A percentile compares a stretch with the other conserved stretches of the same genome.
phyloP scores from a whole-genome alignment of 2,329 filamentous ascomycete species.

The Fusarium haematococcum region DNA sequence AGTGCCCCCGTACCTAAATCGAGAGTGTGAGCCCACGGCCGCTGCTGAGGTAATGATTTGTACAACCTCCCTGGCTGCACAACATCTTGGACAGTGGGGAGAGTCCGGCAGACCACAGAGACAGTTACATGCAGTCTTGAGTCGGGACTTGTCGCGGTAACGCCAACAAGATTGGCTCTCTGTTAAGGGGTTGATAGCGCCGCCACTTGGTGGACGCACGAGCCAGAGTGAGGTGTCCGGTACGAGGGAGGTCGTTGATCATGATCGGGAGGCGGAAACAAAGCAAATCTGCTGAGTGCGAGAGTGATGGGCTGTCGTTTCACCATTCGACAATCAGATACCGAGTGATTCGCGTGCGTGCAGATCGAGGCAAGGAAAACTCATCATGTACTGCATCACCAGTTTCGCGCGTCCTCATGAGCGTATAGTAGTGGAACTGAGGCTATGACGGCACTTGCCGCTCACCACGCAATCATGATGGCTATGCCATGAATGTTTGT shows the following conservation, averaged over 20 bases:
- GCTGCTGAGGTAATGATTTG: constrained; percentile 39
- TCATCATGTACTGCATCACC: constrained; percentile 5
- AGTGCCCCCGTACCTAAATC: constrained; percentile 6
- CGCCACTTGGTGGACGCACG: constrained; percentile 35
- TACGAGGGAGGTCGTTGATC: not conserved
- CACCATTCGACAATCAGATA: constrained; percentile 10
- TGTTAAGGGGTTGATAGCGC: constrained; percentile 44
- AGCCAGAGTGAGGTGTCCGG: constrained; percentile 29
- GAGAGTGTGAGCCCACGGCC: constrained; percentile 3
- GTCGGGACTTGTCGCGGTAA: constrained; percentile 27
- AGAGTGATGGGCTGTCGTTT: constrained; percentile 19
- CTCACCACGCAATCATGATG: constrained; percentile 1
- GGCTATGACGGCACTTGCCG: constrained; percentile 21
- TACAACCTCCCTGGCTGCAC: constrained; percentile 20
- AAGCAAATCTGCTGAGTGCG: not conserved
- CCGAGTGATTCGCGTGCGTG: not conserved
- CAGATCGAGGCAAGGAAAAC: not conserved
- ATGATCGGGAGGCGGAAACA: not conserved
- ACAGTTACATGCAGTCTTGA: constrained; percentile 34
- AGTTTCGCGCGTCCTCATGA: constrained; percentile 12
- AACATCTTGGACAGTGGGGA: constrained; percentile 14
- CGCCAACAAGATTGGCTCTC: constrained; percentile 40
- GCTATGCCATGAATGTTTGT: constrained; percentile 3
- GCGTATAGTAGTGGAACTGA: constrained; percentile 10
- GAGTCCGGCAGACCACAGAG: constrained; percentile 33